Evolutionary conservation across 1,284 basidiomycete species (phyloP), one percentile per base, ranked within the genome.

Genomic region (Apiotrichum veenhuisii): DNA sequence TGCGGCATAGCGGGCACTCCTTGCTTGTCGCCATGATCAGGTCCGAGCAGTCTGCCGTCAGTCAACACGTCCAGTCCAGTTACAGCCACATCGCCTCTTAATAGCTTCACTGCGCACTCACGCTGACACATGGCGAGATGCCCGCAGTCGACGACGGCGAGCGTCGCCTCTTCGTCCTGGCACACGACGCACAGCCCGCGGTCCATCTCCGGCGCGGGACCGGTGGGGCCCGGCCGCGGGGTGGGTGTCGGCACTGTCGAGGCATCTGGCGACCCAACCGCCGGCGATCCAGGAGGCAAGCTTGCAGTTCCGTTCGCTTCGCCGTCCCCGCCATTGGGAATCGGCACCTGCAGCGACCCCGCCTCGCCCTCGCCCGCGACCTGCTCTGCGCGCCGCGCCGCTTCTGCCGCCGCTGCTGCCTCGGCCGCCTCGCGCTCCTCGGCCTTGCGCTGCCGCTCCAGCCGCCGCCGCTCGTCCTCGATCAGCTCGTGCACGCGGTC

Each of bases 61-160:
- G 60, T 27, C n/a, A 25, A 30, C 8, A 7, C 11, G 18, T 41
- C 37, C 42, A 22, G 34, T 36, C 3, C 2, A 11, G 34, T 11
- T 17, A 36, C 12, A 14, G 33, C 33, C 9, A 26, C 43, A 20
- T 7, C 3, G 8, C 7, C 26, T 14, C n/a, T n/a, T n/a, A n/a
- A n/a, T n/a, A n/a, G n/a, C n/a, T n/a, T n/a, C n/a, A n/a, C n/a
- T n/a, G n/a, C n/a, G 10, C 18, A 69, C 71, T 68, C 51, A 75
- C 71, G 65, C 26, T 85, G 81, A 68, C 90, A 93, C 84, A 92
- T 84, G 11, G 86, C 83, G 38, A 92, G 79, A 75, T 92, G 90
- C 14, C 91, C 91, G 82, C 91, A 94, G 74, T 94, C 90, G n/a
- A 92, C 87, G 50, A 91, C 85, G 1, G 89, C 91, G 53, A 94